A percentile compares a stretch with the other conserved stretches of the same genome.
Evolutionary conservation across 179 eudicot genomes (phyloP).

Genomic region (Corrigiola litoralis): DNA sequence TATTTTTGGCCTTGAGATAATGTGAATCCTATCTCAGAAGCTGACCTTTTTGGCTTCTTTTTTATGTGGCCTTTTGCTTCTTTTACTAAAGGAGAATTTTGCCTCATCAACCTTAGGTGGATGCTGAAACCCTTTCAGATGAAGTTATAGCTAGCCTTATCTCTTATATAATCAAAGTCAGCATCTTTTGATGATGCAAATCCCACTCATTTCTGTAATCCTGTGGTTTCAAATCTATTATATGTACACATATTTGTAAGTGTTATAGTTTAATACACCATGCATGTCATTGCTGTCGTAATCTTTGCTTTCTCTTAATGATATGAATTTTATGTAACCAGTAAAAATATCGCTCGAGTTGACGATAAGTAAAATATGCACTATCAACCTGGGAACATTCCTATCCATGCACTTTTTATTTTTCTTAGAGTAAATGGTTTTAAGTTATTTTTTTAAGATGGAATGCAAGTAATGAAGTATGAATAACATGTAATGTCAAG

Average conservation of each 20-base stretch:
- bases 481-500: slow-evolving; percentile 27
- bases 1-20: background rate
- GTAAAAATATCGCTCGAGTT: no score
- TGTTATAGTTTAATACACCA: background rate
- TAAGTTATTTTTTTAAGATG: background rate
- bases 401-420: background rate
- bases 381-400: slow-evolving; percentile 13
- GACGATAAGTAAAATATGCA: no score
- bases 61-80: background rate
- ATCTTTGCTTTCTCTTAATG: slow-evolving; percentile 4
- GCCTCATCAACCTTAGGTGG: slow-evolving; percentile 27
- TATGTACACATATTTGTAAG: background rate
- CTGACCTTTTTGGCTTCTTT: slow-evolving; percentile 7
- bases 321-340: no score
- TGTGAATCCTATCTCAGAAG: slow-evolving; percentile 18
- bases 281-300: slow-evolving; percentile 2
- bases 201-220: slow-evolving; percentile 7
- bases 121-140: background rate
- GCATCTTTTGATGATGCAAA: background rate
- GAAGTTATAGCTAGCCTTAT: slow-evolving; percentile 3
- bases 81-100: slow-evolving; percentile 7
- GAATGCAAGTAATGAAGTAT: background rate
- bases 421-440: slow-evolving; percentile 11
- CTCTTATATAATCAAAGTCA: background rate
- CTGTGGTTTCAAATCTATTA: background rate